phyloP scores from a whole-genome alignment of 768 basidiomycete species.

The Mycena chlorophos region DNA sequence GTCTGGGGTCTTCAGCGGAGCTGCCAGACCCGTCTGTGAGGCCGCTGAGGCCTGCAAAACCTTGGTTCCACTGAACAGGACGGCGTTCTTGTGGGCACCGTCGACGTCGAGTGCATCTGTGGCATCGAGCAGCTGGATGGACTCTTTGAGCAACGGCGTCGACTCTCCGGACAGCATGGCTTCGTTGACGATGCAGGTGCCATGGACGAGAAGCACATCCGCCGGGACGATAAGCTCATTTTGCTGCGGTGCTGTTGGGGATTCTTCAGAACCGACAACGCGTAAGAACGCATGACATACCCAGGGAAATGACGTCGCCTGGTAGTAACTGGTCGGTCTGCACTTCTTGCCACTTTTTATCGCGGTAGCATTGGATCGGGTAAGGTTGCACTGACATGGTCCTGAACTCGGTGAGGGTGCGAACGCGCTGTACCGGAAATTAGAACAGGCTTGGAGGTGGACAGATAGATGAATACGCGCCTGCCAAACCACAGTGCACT shows the following conservation, averaged over 20 bases:
- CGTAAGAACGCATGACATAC: conserved; percentile 32
- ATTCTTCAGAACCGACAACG: conserved; percentile 8
- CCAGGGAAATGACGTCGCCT: conserved; percentile 85
- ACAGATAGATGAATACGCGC: conserved; percentile 44
- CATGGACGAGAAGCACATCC: conserved; percentile 88
- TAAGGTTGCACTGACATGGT: conserved; percentile 96
- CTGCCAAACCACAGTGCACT: conserved; percentile 99
- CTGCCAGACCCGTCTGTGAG: conserved; percentile 35
- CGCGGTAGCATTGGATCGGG: conserved; percentile 78
- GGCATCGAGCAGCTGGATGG: conserved; percentile 79
- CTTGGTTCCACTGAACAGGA: conserved; percentile 97
- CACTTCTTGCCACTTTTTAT: conserved; percentile 75
- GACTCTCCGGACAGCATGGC: conserved; percentile 99
- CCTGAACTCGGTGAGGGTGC: conserved; percentile 91
- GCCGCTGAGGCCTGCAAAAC: conserved; percentile 68
- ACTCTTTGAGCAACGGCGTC: conserved; percentile 94
- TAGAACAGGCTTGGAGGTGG: neutral
- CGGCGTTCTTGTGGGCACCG: conserved; percentile 79
- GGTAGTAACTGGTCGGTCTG: conserved; percentile 88
- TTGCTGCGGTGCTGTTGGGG: conserved; percentile 54
- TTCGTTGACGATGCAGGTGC: conserved; percentile 96
- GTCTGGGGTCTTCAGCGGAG: conserved; percentile 74
- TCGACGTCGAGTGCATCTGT: conserved; percentile 82
- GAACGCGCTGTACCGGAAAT: conserved; percentile 65
- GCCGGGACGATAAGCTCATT: conserved; percentile 90